Evolutionary conservation across 1,284 basidiomycete species (phyloP).

Genomic region (Irpex lacteus): DNA sequence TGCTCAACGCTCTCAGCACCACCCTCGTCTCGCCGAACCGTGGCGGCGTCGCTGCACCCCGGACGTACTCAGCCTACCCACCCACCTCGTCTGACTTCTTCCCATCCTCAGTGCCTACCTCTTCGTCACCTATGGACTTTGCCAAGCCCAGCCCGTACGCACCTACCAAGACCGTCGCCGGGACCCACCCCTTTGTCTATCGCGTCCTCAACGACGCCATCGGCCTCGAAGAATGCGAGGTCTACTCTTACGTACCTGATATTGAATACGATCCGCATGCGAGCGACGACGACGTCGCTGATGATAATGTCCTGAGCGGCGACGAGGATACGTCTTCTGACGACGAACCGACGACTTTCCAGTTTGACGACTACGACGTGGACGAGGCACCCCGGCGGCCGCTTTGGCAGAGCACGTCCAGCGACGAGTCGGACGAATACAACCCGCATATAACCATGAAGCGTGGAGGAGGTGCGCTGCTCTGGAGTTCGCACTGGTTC

Average conservation of each 20-base stretch:
- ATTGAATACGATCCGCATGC: slow-evolving; percentile 95
- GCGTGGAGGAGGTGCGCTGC: slow-evolving; percentile 67
- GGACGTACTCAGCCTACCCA: slow-evolving; percentile 80
- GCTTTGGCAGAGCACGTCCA: slow-evolving; percentile 27
- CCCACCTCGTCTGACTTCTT: slow-evolving; percentile 71
- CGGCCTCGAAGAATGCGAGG: slow-evolving; percentile 89
- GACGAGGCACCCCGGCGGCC: slow-evolving; percentile 52
- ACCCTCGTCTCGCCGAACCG: slow-evolving; percentile 70
- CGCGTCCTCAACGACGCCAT: slow-evolving; percentile 90
- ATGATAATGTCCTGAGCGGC: slow-evolving; percentile 55
- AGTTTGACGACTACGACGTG: slow-evolving; percentile 78
- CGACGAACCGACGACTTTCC: slow-evolving; percentile 66
- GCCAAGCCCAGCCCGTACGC: slow-evolving; percentile 60
- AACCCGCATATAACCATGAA: slow-evolving; percentile 26
- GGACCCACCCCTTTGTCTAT: slow-evolving; percentile 81
- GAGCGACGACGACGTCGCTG: slow-evolving; percentile 75
- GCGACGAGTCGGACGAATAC: slow-evolving; percentile 27
- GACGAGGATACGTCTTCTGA: slow-evolving; percentile 57
- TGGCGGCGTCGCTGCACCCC: slow-evolving; percentile 61
- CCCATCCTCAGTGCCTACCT: slow-evolving; percentile 67
- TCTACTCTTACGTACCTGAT: slow-evolving; percentile 93
- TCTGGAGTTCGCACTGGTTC: slow-evolving; percentile 98
- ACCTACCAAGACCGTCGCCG: slow-evolving; percentile 41
- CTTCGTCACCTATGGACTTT: slow-evolving; percentile 61
- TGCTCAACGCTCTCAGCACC: slow-evolving; percentile 79